Evolutionary conservation across 1,284 basidiomycete genomes (phyloP), one percentile per base, ranked within the genome.

Genomic region (Cutaneotrichosporon cavernicola): DNA sequence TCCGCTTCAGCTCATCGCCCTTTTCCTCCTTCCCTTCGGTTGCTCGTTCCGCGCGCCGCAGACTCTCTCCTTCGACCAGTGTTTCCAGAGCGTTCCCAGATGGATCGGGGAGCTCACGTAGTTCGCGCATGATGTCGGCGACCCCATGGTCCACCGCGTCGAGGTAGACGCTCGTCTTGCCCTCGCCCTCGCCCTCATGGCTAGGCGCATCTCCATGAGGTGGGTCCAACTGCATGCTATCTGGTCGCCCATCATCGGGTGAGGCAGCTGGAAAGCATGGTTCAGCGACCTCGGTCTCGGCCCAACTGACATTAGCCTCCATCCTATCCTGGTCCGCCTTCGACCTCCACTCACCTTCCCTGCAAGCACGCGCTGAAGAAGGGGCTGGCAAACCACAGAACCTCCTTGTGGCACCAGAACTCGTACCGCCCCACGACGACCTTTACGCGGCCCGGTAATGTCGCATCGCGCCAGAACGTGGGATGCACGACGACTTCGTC

Each of bases 321-420:
- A 2, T 32, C 26, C 46, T 5, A 8, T 13, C 7, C 34, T 13
- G 34, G 34, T 36, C 34, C 34, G 34, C 34, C 34, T 36, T 36
- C 34, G 26, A 26, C 26, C 34, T 4, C 18, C 21, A 63, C 78
- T 67, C 62, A 80, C 77, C 69, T 72, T 26, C 77, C 78, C 47
- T 75, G 68, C 5, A 80, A 66, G 6, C 78, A 34, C 26, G 72
- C 72, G 56, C 76, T 70, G 69, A 80, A 80, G 70, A 80, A 80
- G 4, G 78, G 77, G 67, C 76, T 76, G 10, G 76, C 73, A 58
- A 78, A 80, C 72, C 72, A 78, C 32, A 80, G 63, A 2, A 80
- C 68, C 58, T 80, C 78, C 61, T 77, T 77, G 66, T 80, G 78
- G 65, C 78, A 78, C 74, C 76, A 80, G 62, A 80, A 78, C 61